Conservation (phyloP, 2,329 filamentous ascomycete genomes). For the Sclerotinia glacialis region DNA sequence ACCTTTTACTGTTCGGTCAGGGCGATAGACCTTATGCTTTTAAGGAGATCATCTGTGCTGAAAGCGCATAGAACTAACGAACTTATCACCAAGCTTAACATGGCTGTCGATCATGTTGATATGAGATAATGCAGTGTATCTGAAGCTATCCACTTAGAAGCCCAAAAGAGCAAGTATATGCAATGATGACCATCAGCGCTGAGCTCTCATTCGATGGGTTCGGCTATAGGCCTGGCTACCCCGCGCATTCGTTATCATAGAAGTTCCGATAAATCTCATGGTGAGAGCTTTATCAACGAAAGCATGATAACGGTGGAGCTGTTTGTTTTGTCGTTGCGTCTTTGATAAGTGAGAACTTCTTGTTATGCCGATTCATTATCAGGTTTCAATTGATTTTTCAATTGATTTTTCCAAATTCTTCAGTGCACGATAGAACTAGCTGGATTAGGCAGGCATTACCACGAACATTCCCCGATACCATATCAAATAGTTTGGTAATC, state of each 20-base stretch:
- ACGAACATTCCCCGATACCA: neutral
- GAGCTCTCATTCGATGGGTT: slow-evolving; percentile 6
- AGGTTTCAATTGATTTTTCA: too few species aligned
- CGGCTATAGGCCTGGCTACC: neutral
- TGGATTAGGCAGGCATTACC: neutral
- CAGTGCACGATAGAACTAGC: neutral
- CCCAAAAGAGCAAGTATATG: slow-evolving; percentile 13
- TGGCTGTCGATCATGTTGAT: slow-evolving; percentile 9
- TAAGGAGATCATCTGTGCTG: neutral
- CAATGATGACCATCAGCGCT: neutral
- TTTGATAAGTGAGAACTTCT: neutral
- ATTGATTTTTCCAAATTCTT: neutral
- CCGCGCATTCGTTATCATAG: slow-evolving; percentile 4
- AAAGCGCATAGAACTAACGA: neutral
- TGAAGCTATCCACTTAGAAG: slow-evolving; percentile 8
- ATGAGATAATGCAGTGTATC: slow-evolving; percentile 17
- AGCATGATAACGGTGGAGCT: slow-evolving; percentile 9
- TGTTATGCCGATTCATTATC: neutral
- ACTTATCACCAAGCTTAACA: neutral
- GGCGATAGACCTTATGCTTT: neutral
- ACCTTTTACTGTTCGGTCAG: neutral
- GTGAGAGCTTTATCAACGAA: neutral
- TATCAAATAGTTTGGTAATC: too few species aligned
- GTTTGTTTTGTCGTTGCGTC: neutral
- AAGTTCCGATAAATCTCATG: neutral